These are phyloP conservation scores for Corinectria fuckeliana DNA, from an alignment of 2,329 filamentous ascomycete genomes.

Conservation along the genomic window DNA sequence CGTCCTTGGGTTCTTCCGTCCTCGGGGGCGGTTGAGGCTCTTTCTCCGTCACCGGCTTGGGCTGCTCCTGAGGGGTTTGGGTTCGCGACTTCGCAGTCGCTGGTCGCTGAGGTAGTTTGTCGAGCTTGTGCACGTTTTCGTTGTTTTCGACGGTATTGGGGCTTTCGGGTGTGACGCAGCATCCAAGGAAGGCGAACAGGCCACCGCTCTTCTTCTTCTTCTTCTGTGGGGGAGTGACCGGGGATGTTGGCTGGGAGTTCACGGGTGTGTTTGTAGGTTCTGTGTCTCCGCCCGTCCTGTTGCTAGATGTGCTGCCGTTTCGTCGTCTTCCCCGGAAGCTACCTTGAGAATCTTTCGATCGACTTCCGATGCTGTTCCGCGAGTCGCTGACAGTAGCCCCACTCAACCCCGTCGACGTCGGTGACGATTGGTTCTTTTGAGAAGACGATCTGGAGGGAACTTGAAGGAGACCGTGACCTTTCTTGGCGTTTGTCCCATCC, in stretches of 20 bases:
- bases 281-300: slow-evolving; percentile 62
- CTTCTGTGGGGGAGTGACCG: slow-evolving; percentile 55
- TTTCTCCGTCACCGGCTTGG: slow-evolving; percentile 56
- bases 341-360: slow-evolving; percentile 69
- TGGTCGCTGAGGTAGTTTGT: slow-evolving; percentile 62
- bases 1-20: slow-evolving; percentile 49
- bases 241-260: slow-evolving; percentile 60
- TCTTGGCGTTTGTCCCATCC: slow-evolving; percentile 53
- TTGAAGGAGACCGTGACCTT: slow-evolving; percentile 60
- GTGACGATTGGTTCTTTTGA: slow-evolving; percentile 63
- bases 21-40: slow-evolving; percentile 46
- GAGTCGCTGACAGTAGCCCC: slow-evolving; percentile 65
- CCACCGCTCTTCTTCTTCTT: slow-evolving; percentile 64
- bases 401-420: slow-evolving; percentile 65
- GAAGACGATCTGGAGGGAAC: slow-evolving; percentile 69
- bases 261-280: slow-evolving; percentile 57
- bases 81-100: slow-evolving; percentile 61
- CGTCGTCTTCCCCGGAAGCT: slow-evolving; percentile 68
- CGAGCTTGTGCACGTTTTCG: slow-evolving; percentile 63
- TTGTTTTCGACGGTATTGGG: slow-evolving; percentile 61
- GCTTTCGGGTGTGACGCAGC: slow-evolving; percentile 69
- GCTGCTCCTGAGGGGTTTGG: slow-evolving; percentile 59
- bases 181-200: slow-evolving; percentile 68
- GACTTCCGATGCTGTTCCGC: slow-evolving; percentile 66
- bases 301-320: slow-evolving; percentile 73